Evolutionary conservation across 768 basidiomycete species (phyloP).

Genomic region (Floccularia luteovirens): DNA sequence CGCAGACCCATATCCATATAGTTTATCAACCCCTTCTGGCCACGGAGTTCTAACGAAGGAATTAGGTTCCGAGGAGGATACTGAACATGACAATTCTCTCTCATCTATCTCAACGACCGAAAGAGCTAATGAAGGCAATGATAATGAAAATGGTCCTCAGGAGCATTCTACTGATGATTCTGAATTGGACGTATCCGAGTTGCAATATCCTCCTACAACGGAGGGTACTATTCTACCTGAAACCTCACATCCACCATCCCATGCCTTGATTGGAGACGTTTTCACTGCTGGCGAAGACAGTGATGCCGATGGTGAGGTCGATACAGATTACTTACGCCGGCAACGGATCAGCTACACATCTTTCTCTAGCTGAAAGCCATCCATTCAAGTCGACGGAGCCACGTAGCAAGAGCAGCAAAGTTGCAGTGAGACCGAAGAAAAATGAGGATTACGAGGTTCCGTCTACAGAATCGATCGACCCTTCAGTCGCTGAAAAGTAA

Average conservation of each 20-base stretch:
- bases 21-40: slow-evolving; percentile 33
- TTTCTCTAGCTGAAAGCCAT: slow-evolving; percentile 6
- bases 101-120: slow-evolving; percentile 20
- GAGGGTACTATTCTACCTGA: not conserved
- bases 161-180: not conserved
- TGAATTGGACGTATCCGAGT: not conserved
- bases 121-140: slow-evolving; percentile 13
- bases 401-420: too few relatives aligned
- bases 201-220: not conserved
- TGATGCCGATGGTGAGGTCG: slow-evolving; percentile 28
- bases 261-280: not conserved
- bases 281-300: slow-evolving; percentile 14
- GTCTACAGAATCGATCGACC: too few relatives aligned
- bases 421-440: not conserved
- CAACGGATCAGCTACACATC: not conserved
- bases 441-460: too few relatives aligned
- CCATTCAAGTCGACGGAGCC: slow-evolving; percentile 22
- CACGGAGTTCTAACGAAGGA: slow-evolving; percentile 7
- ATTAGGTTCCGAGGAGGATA: slow-evolving; percentile 17
- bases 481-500: too few relatives aligned
- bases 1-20: slow-evolving; percentile 38
- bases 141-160: not conserved
- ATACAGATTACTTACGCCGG: slow-evolving; percentile 18
- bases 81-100: slow-evolving; percentile 18
- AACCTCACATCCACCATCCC: not conserved